Evolutionary conservation across 2,329 filamentous ascomycete species (phyloP).

Genomic region (Blumeria graminis): DNA sequence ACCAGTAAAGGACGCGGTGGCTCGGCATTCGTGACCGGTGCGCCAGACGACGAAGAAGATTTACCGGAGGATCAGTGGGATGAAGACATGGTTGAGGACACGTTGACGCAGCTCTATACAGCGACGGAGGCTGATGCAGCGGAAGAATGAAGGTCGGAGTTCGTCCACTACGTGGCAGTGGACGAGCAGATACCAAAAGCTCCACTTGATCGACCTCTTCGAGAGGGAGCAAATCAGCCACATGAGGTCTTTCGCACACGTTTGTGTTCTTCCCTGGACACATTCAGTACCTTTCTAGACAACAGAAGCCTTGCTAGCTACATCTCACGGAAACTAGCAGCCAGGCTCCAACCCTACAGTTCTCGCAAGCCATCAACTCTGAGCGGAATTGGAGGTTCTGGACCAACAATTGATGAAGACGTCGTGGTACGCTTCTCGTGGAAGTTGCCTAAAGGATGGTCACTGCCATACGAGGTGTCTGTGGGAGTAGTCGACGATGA

Average conservation of each 20-base stretch:
- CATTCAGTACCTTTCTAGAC: not conserved
- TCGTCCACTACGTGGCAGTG: too few species aligned
- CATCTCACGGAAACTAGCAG: not conserved
- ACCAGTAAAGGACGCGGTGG: not conserved
- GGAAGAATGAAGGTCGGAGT: too few species aligned
- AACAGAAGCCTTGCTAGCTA: not conserved
- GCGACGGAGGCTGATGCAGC: too few species aligned
- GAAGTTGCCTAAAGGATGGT: not conserved
- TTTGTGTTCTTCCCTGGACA: not conserved
- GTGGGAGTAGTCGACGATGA: not conserved
- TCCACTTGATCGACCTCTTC: too few species aligned
- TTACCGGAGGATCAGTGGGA: too few species aligned
- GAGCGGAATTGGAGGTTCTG: not conserved
- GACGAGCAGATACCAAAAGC: too few species aligned
- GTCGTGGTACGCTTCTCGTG: not conserved
- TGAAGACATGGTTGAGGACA: too few species aligned
- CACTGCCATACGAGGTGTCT: not conserved
- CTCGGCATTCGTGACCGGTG: not conserved
- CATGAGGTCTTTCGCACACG: not conserved
- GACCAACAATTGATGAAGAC: not conserved
- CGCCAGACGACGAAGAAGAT: slow-evolving; percentile 3
- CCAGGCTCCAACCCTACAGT: not conserved
- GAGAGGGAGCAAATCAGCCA: too few species aligned
- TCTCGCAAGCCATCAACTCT: not conserved
- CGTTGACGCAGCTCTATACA: too few species aligned